phyloP scores from a whole-genome alignment of 495 filamentous ascomycete genomes.

The Bathelium albidoporum region DNA sequence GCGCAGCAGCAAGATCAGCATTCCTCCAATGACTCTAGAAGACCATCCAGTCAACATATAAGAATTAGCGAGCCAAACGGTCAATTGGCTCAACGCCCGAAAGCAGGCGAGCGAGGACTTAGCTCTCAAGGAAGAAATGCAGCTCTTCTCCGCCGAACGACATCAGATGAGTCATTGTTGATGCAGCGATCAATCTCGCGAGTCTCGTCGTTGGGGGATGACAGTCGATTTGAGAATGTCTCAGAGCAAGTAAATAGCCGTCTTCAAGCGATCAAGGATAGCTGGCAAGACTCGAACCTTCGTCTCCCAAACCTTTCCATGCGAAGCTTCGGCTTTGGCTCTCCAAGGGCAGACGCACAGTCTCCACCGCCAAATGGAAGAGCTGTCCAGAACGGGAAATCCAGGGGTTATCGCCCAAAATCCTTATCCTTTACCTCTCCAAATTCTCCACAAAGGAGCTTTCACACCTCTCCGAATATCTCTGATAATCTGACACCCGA shows the following conservation, averaged over 20 bases:
- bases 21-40: background rate
- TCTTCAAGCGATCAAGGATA: constrained; percentile 86
- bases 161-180: constrained; percentile 68
- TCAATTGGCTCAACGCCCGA: background rate
- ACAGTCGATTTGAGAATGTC: constrained; percentile 70
- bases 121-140: background rate
- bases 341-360: constrained; percentile 13
- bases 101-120: background rate
- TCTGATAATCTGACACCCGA: background rate
- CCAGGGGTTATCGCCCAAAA: background rate
- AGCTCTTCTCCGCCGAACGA: constrained; percentile 46
- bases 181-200: constrained; percentile 48
- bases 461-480: background rate
- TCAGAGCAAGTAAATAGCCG: constrained; percentile 73
- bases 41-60: background rate
- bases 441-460: background rate
- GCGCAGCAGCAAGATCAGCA: background rate
- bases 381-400: background rate
- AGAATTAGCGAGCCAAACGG: background rate
- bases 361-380: background rate
- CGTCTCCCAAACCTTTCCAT: constrained; percentile 44
- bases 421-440: background rate
- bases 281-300: constrained; percentile 67
- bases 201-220: constrained; percentile 76
- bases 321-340: constrained; percentile 30